These are phyloP conservation scores for Anacardium occidentale DNA, from an alignment of 345 rosid genomes.

Conservation along the genomic window DNA sequence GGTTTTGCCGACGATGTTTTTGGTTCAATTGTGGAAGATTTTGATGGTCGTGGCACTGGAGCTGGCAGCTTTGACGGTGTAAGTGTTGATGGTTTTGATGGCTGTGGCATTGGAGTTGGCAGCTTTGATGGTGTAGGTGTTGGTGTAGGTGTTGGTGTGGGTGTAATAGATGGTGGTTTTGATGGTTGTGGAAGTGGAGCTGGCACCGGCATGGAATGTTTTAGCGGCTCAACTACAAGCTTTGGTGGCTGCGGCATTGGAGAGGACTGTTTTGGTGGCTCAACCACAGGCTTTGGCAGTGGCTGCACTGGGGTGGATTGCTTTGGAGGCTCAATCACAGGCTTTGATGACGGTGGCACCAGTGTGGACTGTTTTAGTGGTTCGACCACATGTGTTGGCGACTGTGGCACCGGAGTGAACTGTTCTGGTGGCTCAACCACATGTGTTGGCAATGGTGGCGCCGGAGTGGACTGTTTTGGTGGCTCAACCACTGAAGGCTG, in stretches of 20 bases:
- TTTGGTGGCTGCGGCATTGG: background rate
- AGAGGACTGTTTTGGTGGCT: background rate
- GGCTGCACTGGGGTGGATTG: background rate
- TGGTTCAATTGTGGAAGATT: conserved; percentile 22
- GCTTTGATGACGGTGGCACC: too few relatives aligned
- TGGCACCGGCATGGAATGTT: background rate
- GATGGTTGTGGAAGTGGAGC: background rate
- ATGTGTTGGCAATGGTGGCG: background rate
- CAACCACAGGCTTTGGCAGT: background rate
- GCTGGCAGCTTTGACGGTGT: conserved; percentile 11
- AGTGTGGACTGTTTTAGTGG: too few relatives aligned
- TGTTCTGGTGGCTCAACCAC: too few relatives aligned
- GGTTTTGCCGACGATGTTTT: too few relatives aligned
- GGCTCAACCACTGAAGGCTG: too few relatives aligned
- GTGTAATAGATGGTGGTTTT: too few relatives aligned
- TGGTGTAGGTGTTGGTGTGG: background rate
- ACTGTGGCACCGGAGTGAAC: background rate
- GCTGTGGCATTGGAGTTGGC: background rate
- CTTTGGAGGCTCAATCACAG: too few relatives aligned
- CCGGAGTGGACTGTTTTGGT: background rate
- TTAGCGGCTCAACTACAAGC: background rate
- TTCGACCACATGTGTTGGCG: too few relatives aligned
- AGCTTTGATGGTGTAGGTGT: background rate
- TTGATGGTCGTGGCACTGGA: background rate
- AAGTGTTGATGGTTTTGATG: background rate